Evolutionary conservation across 2,329 filamentous ascomycete species (phyloP), one percentile per base, ranked within the genome.

Genomic region (Xylaria digitata): DNA sequence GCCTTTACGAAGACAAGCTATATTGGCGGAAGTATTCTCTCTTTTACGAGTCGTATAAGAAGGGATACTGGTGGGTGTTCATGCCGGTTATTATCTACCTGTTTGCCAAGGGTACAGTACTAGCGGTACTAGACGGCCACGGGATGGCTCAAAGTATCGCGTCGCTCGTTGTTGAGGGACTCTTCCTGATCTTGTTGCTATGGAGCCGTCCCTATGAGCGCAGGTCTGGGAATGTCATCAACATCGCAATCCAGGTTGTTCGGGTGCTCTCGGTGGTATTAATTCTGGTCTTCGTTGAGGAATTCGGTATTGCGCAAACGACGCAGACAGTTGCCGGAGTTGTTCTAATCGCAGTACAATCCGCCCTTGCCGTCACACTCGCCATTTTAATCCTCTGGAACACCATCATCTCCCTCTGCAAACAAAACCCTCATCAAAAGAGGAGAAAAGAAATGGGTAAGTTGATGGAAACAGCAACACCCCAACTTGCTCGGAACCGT

Each of bases 1-100:
- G 83, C 13, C 85, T 99, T 8, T 98, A 94, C 79, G 92, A 97
- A 67, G 87, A 98, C 81, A 96, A 96, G 83, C 87, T 91, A 65
- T 90, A 91, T 46, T 97, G 96, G 94, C 86, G 93, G 78, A 97
- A 96, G 83, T 99, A 99, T 85, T 96, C 92, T 75, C 85, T 97
- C 69, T 98, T 99, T 82, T 99, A 99, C 83, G 96, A 98, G 75
- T 91, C 90, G 73, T 98, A 97, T 85, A 94, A 93, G 82, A 93
- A 92, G 80, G 89, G 90, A 73, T 97, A 95, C 83, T 99, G 96
- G 96, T 98, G 95, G 95, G 81, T 97, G 26, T 98, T 99, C 77
- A 86, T 98, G 15, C 96, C 96, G 0, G 84, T 87, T 68, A 97
- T 98, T 75, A 68, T 94, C 70, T 98, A 98, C 84, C 92, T 94